Evolutionary conservation across 139 green algal genomes (phyloP).

Genomic region (Volvox africanus): DNA sequence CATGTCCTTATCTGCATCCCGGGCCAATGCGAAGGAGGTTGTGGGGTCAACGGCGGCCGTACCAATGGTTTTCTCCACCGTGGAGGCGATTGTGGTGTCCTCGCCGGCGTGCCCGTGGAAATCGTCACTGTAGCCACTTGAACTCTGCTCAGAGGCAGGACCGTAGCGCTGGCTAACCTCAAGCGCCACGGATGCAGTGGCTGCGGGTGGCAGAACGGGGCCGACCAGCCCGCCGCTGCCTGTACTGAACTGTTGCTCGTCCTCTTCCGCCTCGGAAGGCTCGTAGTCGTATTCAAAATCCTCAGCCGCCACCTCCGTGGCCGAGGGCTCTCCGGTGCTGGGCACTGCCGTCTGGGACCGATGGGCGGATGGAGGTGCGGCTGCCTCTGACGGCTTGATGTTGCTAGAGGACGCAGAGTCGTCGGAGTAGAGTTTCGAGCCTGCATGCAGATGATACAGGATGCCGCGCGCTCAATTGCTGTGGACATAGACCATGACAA

Average conservation of each 20-base stretch:
- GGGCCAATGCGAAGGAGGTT: background rate
- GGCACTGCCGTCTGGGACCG: background rate
- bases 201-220: constrained; percentile 5
- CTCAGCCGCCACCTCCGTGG: background rate
- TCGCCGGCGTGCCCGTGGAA: background rate
- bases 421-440: constrained; percentile 25
- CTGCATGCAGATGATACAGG: background rate
- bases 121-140: constrained; percentile 13
- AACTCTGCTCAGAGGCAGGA: background rate
- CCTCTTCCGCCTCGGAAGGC: background rate
- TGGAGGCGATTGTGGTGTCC: background rate
- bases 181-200: background rate
- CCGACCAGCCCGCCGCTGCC: constrained; percentile 7
- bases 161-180: constrained; percentile 45
- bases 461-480: no score
- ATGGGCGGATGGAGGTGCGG: background rate
- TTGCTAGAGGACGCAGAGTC: background rate
- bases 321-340: background rate
- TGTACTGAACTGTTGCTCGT: background rate
- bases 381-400: background rate
- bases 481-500: no score
- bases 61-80: background rate
- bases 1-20: background rate
- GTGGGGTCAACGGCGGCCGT: background rate
- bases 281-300: constrained; percentile 14